A percentile compares a stretch with the other conserved stretches of the same genome.
These are phyloP conservation scores for Gynandropsis gynandra DNA, from an alignment of 345 rosid species.

Conservation along the genomic window DNA sequence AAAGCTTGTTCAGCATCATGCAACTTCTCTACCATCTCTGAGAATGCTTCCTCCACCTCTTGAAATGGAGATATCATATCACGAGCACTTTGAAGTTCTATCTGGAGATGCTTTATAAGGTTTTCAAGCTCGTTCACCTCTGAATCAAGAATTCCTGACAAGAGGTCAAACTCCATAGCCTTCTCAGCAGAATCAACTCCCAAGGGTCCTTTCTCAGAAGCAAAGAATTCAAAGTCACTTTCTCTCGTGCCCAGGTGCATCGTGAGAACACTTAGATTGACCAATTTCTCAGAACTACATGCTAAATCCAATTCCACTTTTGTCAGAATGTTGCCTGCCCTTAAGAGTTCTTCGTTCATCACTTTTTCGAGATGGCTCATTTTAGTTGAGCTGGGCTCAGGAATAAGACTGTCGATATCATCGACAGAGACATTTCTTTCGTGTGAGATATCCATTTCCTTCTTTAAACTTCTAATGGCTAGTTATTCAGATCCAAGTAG, in stretches of 20 bases:
- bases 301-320: slow-evolving; percentile 68
- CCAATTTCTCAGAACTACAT: slow-evolving; percentile 64
- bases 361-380: slow-evolving; percentile 42
- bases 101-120: slow-evolving; percentile 32
- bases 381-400: slow-evolving; percentile 45
- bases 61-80: slow-evolving; percentile 37
- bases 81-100: slow-evolving; percentile 31
- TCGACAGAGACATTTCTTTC: slow-evolving; percentile 36
- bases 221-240: slow-evolving; percentile 56
- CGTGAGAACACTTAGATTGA: slow-evolving; percentile 59
- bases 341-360: slow-evolving; percentile 33
- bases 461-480: slow-evolving; percentile 14
- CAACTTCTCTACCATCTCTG: slow-evolving; percentile 55
- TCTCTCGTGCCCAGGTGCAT: slow-evolving; percentile 75
- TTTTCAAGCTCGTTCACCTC: slow-evolving; percentile 57
- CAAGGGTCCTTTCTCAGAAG: slow-evolving; percentile 23
- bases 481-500: too few species aligned
- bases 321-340: slow-evolving; percentile 40
- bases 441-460: slow-evolving; percentile 39
- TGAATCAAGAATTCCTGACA: slow-evolving; percentile 56
- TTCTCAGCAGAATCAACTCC: slow-evolving; percentile 36
- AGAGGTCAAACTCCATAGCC: slow-evolving; percentile 60
- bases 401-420: slow-evolving; percentile 41
- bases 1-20: slow-evolving; percentile 47
- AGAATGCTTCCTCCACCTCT: slow-evolving; percentile 38